Evolutionary conservation across 1,284 basidiomycete species (phyloP), one percentile per base, ranked within the genome.

Genomic region (Salmacisia buchloeana): DNA sequence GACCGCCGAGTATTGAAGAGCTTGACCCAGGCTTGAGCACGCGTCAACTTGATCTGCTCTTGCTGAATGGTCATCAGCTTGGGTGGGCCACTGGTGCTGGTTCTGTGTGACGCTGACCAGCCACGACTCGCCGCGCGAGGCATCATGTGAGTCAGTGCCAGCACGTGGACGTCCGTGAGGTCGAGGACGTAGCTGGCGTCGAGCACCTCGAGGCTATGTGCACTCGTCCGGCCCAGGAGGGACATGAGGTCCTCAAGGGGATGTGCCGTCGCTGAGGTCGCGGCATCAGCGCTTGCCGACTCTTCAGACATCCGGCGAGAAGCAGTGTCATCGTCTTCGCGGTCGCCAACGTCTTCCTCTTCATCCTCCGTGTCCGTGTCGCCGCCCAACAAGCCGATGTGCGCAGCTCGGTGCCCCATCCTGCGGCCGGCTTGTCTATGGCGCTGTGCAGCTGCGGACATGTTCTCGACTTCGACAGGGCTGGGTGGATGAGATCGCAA

Each of bases 121-220:
- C n/a, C n/a, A n/a, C n/a, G n/a, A n/a, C n/a, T n/a, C n/a, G n/a
- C n/a, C n/a, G n/a, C n/a, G n/a, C n/a, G 46, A 9, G 9, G 46
- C 2, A 18, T 15, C 27, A 39, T 58, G 67, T 6, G 59, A 59
- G 36, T 85, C 71, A 93, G 87, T 0, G 86, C 86, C 39, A 88
- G 86, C 63, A 94, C 69, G 2, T 87, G 85, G 0, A 86, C 86
- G 77, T 92, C 90, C 71, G 87, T 87, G 64, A 94, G 79, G 58
- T 86, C 84, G 31, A 83, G 82, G 29, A 62, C 61, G 60, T 85
- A 85, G 78, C 87, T 89, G 59, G 93, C 81, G 78, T 94, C 91
- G 9, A 96, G 83, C n/a, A 89, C 84, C 76, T 91, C 87, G 12
- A 94, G 83, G 68, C 83, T 27, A 31, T 81, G n/a, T 88, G 88